Conservation (phyloP, 2,329 filamentous ascomycete species). For the Colletotrichum liriopes region DNA sequence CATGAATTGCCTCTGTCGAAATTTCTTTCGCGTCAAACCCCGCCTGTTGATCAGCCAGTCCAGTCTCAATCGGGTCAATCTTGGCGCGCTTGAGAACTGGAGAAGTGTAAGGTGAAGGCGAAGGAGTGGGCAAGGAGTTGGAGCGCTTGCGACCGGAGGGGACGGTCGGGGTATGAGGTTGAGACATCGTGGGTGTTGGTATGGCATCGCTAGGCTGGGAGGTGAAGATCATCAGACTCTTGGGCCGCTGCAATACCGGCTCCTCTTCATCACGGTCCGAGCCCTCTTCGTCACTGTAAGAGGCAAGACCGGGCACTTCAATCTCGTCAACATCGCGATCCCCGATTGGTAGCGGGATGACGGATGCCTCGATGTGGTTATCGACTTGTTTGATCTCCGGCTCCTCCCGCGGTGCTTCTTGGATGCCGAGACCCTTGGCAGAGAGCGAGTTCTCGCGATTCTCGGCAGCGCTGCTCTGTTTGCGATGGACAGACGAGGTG, state of each 20-base stretch:
- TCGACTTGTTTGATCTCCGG: conserved; percentile 48
- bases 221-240: conserved; percentile 61
- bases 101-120: conserved; percentile 47
- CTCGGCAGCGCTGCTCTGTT: conserved; percentile 58
- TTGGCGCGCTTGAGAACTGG: conserved; percentile 40
- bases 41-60: conserved; percentile 12
- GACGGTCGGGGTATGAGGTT: conserved; percentile 54
- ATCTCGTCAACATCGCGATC: conserved; percentile 84
- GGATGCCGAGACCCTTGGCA: conserved; percentile 47
- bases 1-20: conserved; percentile 33
- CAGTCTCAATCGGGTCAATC: conserved; percentile 18
- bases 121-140: conserved; percentile 63
- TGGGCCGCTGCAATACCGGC: conserved; percentile 57
- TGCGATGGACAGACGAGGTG: conserved; percentile 58
- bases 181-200: conserved; percentile 53
- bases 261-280: conserved; percentile 57
- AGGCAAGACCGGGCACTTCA: conserved; percentile 79
- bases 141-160: conserved; percentile 60
- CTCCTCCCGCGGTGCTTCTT: conserved; percentile 38
- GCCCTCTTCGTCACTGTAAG: conserved; percentile 75
- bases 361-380: conserved; percentile 65
- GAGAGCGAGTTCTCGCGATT: conserved; percentile 54
- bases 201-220: conserved; percentile 47
- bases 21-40: conserved; percentile 32
- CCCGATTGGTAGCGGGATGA: conserved; percentile 78